Percentiles rank a stretch among this genome's conserved stretches.
Evolutionary conservation across 305 asterid species (phyloP).

Genomic region (Rubia balearica): DNA sequence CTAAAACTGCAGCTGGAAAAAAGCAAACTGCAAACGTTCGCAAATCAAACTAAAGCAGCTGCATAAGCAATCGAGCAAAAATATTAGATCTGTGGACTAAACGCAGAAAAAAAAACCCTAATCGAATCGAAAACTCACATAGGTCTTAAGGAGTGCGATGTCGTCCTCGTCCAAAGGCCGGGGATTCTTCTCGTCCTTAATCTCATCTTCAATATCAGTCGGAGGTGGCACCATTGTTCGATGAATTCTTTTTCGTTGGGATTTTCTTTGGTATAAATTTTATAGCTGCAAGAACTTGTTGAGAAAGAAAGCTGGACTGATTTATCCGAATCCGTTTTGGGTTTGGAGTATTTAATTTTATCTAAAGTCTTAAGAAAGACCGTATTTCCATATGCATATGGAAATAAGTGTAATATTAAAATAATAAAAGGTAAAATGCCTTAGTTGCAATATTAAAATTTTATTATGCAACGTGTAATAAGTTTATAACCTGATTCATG

Average conservation of each 20-base stretch:
- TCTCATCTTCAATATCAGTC: constrained; percentile 52
- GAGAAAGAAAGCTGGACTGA: neutral
- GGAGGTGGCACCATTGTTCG: constrained; percentile 40
- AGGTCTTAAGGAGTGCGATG: constrained; percentile 37
- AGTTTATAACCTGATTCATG: too few species aligned
- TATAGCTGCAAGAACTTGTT: constrained; percentile 2
- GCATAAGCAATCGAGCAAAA: neutral
- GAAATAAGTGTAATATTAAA: too few species aligned
- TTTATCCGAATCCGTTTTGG: neutral
- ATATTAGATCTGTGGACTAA: neutral
- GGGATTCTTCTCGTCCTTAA: constrained; percentile 66
- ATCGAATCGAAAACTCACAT: constrained; percentile 14
- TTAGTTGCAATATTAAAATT: too few species aligned
- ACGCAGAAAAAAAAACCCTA: neutral
- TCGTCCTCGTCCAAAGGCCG: constrained; percentile 37
- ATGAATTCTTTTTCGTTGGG: constrained; percentile 8
- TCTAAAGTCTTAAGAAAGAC: too few species aligned
- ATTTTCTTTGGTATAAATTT: neutral
- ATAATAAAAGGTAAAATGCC: too few species aligned
- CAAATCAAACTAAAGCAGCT: neutral
- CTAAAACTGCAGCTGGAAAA: neutral
- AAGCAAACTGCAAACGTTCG: neutral
- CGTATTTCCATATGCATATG: too few species aligned
- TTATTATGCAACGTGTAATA: too few species aligned
- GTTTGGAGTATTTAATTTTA: too few species aligned